Base-by-base conservation (phyloP, 352 stramenopile species). In the Pythium brachiatum region DNA sequence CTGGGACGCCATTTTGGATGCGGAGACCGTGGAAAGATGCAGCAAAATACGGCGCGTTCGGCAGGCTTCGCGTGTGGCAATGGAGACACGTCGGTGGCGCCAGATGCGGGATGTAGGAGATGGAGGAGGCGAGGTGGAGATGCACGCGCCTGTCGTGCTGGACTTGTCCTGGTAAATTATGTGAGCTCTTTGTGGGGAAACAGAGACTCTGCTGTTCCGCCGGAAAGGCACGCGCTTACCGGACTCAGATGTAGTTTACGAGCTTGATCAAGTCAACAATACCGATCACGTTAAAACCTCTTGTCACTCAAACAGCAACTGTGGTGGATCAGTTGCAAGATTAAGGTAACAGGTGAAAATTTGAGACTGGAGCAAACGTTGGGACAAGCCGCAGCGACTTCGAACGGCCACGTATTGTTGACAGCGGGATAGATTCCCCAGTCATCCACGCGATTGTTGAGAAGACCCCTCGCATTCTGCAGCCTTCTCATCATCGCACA, bases 241-340 rank as follows among this genome's bases (percentile, higher is more conserved):
- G 48, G 57, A 58, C 57, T 64, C 57, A 64, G 57, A 64, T 58
- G 57, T 64, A 64, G 51, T 29, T 64, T 64, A 64, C 48, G 32
- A 25, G 29, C 7, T 41, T 58, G 54, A 53, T 53, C 26, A 61
- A 46, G 48, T 61, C 54, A 61, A 61, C 54, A 61, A 61, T 61
- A 61, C 16, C 38, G 23, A 23, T 18, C 38, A 44, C 16, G 38
- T 44, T 44, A 23, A 21, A 18, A 18, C 38, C 20, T 23, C 11
- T 18, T 44, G 38, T 23, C 16, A 44, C n/a, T 32, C 15, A 58
- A 47, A 12, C 2, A 13, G 32, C 53, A 58, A 58, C 34, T n/a
- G 21, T 36, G 25, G 34, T 34, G 8, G 2, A 26, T 2, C 0
- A 9, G 27, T 58, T 50, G 53, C 53, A 23, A 12, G 50, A 58